Percentiles rank a stretch among this genome's conserved stretches.
These are phyloP conservation scores for Asterionellopsis glacialis DNA, from an alignment of 108 stramenopile species.

Conservation along the genomic window DNA sequence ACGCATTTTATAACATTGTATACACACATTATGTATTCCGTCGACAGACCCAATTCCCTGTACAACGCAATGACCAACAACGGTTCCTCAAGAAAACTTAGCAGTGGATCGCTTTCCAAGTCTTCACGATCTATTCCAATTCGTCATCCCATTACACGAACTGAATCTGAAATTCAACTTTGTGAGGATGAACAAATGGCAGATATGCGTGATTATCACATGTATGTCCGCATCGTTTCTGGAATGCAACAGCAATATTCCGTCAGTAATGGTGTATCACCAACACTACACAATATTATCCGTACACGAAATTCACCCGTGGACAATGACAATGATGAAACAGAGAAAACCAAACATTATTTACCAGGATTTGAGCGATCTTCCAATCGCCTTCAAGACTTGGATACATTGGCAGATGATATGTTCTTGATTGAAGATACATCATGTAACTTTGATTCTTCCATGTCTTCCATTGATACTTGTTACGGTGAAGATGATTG, in stretches of 20 bases:
- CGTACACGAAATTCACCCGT: conserved; percentile 10
- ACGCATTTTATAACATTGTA: too few relatives aligned
- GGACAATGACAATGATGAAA: neutral
- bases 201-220: conserved; percentile 31
- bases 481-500: too few relatives aligned
- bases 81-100: too few relatives aligned
- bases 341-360: neutral
- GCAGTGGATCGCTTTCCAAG: neutral
- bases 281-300: conserved; percentile 21
- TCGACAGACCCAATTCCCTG: too few relatives aligned
- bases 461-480: too few relatives aligned
- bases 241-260: conserved; percentile 16
- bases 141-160: conserved; percentile 18
- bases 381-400: too few relatives aligned
- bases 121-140: conserved; percentile 10
- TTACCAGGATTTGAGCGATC: too few relatives aligned
- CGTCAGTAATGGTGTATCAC: conserved; percentile 3
- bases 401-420: too few relatives aligned
- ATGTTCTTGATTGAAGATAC: too few relatives aligned
- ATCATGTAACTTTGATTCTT: too few relatives aligned
- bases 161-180: conserved; percentile 31
- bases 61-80: too few relatives aligned
- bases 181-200: conserved; percentile 39
- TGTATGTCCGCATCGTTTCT: conserved; percentile 40
- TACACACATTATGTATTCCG: too few relatives aligned